A percentile compares a stretch with the other conserved stretches of the same genome.
Conservation (phyloP, 2,329 filamentous ascomycete species). For the Teratosphaeria gauchensis region DNA sequence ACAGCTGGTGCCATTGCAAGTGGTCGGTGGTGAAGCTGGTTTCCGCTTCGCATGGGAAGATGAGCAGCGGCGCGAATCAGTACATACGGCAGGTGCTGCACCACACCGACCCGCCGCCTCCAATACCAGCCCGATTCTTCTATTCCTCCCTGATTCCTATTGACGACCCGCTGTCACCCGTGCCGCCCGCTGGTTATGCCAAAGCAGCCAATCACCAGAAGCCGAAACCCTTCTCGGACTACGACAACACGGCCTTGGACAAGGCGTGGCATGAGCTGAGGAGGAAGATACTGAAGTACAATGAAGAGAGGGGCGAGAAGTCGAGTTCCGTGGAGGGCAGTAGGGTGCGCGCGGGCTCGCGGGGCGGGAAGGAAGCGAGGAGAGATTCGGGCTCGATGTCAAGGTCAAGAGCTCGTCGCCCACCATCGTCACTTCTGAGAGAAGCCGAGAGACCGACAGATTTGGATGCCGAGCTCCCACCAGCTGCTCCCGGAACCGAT, state of each 20-base stretch:
- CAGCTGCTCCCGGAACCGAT: constrained; percentile 1
- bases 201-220: constrained; percentile 11
- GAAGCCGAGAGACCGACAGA: constrained; percentile 14
- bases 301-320: constrained; percentile 27
- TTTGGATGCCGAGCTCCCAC: constrained; percentile 4
- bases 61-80: constrained; percentile 25
- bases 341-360: constrained; percentile 10
- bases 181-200: constrained; percentile 24
- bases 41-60: neutral
- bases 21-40: too few species aligned
- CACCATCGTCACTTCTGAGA: constrained; percentile 15
- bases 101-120: constrained; percentile 25
- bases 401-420: constrained; percentile 5
- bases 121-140: constrained; percentile 28
- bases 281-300: constrained; percentile 23
- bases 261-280: constrained; percentile 27
- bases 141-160: constrained; percentile 28
- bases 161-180: constrained; percentile 30
- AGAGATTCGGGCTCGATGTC: constrained; percentile 12
- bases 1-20: too few species aligned
- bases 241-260: constrained; percentile 28
- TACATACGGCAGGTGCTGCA: constrained; percentile 38
- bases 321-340: constrained; percentile 6
- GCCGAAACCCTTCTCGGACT: constrained; percentile 29
- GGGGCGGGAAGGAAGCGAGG: constrained; percentile 8